Evolutionary conservation across 140 eudicot genomes (phyloP), one percentile per base, ranked within the genome.

Genomic region (Oenanthe javanica): DNA sequence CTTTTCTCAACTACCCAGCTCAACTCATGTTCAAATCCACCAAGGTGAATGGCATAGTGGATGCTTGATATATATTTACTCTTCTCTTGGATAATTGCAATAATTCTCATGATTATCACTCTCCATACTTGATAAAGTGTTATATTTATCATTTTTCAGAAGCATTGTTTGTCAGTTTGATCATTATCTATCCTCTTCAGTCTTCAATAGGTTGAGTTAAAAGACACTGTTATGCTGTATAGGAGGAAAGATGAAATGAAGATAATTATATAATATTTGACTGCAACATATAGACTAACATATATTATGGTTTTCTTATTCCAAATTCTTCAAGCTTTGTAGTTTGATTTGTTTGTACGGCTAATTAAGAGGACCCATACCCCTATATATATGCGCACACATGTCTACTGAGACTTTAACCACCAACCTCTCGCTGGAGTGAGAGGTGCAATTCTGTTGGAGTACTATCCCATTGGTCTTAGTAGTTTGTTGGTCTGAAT

Each of bases 1-100:
- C 97, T 46, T 95, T 83, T 84, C 96, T 95, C 15, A 95, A 95
- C 73, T 95, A 95, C 84, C 99, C 97, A 4, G 99, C 97, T 2
- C 97, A 92, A 79, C 91, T 95, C 84, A 95, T 95, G 99, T 95
- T 92, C 84, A 95, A 95, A 79, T 92, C 99, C 82, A 95, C 99
- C 70, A 92, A 95, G 97, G 97, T 94, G 47, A 77, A 48, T 52
- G 50, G 63, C 31, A 4, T 43, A 83, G 21, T 46, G 40, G 55
- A 75, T 75, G 79, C 78, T 23, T 49, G 40, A 36, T 36, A 36
- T 36, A 48, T n/a, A 45, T 48, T 15, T 23, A 25, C 46, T 43
- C 51, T 6, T n/a, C 54, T n/a, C 25, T 73, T 36, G 27, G 36
- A 18, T 73, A n/a, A 3, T 11, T 0, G 3, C 19, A 43, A 16